phyloP scores from a whole-genome alignment of 768 basidiomycete species.

The Lentinus brumalis region DNA sequence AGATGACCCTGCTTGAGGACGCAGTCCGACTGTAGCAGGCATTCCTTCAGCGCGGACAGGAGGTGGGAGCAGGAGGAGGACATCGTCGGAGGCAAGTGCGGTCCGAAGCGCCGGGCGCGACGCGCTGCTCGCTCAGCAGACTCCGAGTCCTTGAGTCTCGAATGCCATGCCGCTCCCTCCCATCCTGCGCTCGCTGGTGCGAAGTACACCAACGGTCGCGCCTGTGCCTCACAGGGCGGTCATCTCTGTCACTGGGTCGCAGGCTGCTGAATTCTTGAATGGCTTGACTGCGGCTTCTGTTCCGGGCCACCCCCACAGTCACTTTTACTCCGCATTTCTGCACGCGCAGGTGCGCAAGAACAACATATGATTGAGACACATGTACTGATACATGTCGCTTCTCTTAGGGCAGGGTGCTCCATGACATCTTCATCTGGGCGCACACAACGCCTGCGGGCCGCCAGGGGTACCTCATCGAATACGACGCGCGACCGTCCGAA shows the following conservation, averaged over 20 bases:
- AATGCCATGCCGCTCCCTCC: slow-evolving; percentile 35
- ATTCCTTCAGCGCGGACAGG: slow-evolving; percentile 78
- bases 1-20: slow-evolving; percentile 74
- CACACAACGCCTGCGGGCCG: slow-evolving; percentile 44
- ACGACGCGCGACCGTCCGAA: slow-evolving; percentile 63
- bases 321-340: slow-evolving; percentile 30
- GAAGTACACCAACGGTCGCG: slow-evolving; percentile 48
- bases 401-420: slow-evolving; percentile 75
- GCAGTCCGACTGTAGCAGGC: slow-evolving; percentile 84
- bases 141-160: not conserved
- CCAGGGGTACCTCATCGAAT: slow-evolving; percentile 68
- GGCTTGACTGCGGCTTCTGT: slow-evolving; percentile 30
- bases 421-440: slow-evolving; percentile 87
- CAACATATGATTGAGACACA: not conserved
- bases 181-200: slow-evolving; percentile 46
- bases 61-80: slow-evolving; percentile 80
- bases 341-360: slow-evolving; percentile 27
- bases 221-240: slow-evolving; percentile 66
- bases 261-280: slow-evolving; percentile 74
- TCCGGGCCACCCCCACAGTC: slow-evolving; percentile 17
- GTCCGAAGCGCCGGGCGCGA: slow-evolving; percentile 11
- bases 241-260: slow-evolving; percentile 77
- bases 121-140: not conserved
- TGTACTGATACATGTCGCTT: not conserved
- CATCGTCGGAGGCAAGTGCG: slow-evolving; percentile 44